phyloP scores from a whole-genome alignment of 805 yeast species.

The Candida chauliodis region DNA sequence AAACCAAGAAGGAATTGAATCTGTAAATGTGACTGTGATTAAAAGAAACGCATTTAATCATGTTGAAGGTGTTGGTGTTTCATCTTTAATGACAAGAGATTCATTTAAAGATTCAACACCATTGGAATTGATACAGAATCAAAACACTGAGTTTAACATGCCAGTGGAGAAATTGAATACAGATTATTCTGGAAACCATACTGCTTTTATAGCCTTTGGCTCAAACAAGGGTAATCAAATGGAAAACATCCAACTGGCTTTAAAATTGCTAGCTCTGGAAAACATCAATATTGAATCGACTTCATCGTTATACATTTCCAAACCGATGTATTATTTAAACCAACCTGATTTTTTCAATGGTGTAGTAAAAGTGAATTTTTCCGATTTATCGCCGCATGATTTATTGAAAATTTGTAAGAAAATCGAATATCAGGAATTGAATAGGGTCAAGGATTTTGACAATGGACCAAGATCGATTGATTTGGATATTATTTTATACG shows the following conservation, averaged over 20 bases:
- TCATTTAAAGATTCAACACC: constrained; percentile 33
- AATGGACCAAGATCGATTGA: constrained; percentile 95
- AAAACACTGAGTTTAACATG: constrained; percentile 23
- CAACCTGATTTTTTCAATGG: constrained; percentile 87
- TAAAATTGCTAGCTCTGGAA: constrained; percentile 41
- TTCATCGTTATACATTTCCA: constrained; percentile 80
- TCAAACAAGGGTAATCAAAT: constrained; percentile 77
- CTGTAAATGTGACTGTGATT: constrained; percentile 58
- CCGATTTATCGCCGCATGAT: constrained; percentile 54
- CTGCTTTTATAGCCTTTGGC: constrained; percentile 82
- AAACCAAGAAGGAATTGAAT: constrained; percentile 28
- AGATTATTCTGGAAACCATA: constrained; percentile 29
- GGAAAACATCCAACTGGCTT: constrained; percentile 54
- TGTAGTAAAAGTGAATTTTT: constrained; percentile 63
- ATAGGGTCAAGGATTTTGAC: constrained; percentile 71
- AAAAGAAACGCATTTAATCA: constrained; percentile 87
- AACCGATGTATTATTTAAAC: constrained; percentile 85
- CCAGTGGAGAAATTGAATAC: constrained; percentile 21
- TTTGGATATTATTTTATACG: constrained; percentile 79
- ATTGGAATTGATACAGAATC: constrained; percentile 13
- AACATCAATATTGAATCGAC: constrained; percentile 51
- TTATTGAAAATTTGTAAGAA: constrained; percentile 60
- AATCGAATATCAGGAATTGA: constrained; percentile 71
- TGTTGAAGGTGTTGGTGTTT: constrained; percentile 89
- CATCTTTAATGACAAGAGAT: constrained; percentile 47